Conservation (phyloP, 805 yeast species). For the Hagleromyces aurorensis region DNA sequence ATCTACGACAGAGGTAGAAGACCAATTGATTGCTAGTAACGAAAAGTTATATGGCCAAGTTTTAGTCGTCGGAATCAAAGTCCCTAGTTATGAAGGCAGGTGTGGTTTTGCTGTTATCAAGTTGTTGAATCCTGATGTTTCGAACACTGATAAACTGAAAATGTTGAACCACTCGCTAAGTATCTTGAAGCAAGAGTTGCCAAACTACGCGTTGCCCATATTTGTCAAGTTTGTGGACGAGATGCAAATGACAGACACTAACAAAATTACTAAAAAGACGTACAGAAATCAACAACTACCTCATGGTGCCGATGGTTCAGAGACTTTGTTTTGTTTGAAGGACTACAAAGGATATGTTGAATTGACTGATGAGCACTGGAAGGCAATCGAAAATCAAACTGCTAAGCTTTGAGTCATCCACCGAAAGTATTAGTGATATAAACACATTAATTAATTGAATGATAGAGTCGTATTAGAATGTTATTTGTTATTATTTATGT, state of each 20-base stretch:
- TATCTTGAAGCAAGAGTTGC: conserved; percentile 41
- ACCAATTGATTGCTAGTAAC: conserved; percentile 41
- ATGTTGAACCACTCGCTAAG: conserved; percentile 36
- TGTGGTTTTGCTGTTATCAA: conserved; percentile 85
- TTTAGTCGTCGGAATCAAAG: conserved; percentile 80
- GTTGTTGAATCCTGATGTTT: conserved; percentile 30
- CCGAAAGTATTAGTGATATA: conserved; percentile 1
- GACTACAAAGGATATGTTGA: conserved; percentile 42
- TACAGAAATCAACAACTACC: conserved; percentile 66
- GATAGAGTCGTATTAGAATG: too few species aligned
- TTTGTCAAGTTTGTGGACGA: conserved; percentile 60
- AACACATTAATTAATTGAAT: too few species aligned
- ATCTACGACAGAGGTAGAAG: conserved; percentile 88
- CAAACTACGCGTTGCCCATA: conserved; percentile 79
- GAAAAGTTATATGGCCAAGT: conserved; percentile 43
- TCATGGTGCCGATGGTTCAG: conserved; percentile 51
- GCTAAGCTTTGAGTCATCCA: conserved; percentile 16
- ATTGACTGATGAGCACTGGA: conserved; percentile 54
- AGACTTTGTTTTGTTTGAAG: conserved; percentile 65
- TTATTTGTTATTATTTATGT: too few species aligned
- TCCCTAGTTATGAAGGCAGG: conserved; percentile 87
- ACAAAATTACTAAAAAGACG: conserved; percentile 65
- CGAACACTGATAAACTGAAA: conserved; percentile 18
- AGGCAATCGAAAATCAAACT: conserved; percentile 24
- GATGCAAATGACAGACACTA: conserved; percentile 68